Evolutionary conservation across 2,329 filamentous ascomycete species (phyloP), one percentile per base, ranked within the genome.

Genomic region (Esteya vermicola): DNA sequence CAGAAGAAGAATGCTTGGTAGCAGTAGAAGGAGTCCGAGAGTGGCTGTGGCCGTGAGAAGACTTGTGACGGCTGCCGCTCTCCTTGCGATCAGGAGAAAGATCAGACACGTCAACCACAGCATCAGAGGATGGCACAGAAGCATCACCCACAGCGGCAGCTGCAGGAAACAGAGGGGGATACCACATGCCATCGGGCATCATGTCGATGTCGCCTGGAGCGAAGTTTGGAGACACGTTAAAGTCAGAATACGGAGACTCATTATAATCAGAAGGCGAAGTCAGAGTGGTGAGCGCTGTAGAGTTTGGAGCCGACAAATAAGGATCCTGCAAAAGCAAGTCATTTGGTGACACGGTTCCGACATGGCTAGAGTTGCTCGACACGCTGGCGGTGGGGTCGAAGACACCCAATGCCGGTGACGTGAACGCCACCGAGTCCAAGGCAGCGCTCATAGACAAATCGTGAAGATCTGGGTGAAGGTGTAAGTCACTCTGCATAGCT

Each of bases 221-320:
- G 58, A 88, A 84, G 57, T 81, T 74, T 35, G 86, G 86, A 38
- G 85, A 93, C 16, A 82, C 77, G 52, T 91, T 77, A 52, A 77
- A 85, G 55, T 84, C 78, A 45, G 80, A 78, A 43, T 76, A 80
- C 10, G 85, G 85, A 39, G 85, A 93, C 51, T 79, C 82, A 54
- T 82, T 72, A 52, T 76, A 79, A 42, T 76, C 68, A n/a, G 81
- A 84, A 33, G 86, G 86, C 44, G 86, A 91, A 42, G 85, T 93
- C 59, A 94, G 55, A 47, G 85, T 78, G 27, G 86, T 93, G 54
- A 91, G 76, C 26, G 83, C 78, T 35, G 79, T 71, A 3, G 86
- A 93, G 54, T 84, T 84, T 23, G 86, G 86, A 28, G 85, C 76
- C 46, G 85, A 93, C 54, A 75, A 67, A 53, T 76, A 75, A 43